Evolutionary conservation across 2,329 filamentous ascomycete genomes (phyloP).

Genomic region (Epichloe coenophiala): DNA sequence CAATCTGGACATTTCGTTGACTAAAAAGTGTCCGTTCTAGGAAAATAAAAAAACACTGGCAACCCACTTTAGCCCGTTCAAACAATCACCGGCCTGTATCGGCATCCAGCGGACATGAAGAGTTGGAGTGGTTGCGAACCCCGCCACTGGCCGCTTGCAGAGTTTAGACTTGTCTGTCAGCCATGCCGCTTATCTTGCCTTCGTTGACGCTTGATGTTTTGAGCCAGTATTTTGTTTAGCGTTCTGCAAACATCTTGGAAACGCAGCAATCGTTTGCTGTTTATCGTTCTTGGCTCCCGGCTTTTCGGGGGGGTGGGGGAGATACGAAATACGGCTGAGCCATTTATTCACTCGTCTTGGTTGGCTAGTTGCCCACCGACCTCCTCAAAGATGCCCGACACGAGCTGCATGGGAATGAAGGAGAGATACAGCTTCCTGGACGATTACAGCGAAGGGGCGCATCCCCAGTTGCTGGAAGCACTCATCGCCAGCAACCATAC

Average conservation of each 20-base stretch:
- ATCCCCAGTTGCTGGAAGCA: constrained; percentile 33
- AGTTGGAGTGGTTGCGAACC: not conserved
- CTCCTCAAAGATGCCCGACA: constrained; percentile 7
- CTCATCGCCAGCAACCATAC: constrained; percentile 28
- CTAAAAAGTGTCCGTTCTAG: constrained; percentile 3
- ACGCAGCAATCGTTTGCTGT: not conserved
- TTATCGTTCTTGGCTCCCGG: not conserved
- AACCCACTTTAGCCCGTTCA: not conserved
- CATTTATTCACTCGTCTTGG: too few relatives aligned
- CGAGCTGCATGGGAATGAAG: constrained; percentile 1
- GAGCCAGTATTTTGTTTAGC: not conserved
- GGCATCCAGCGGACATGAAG: constrained; percentile 6
- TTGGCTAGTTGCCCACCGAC: not conserved
- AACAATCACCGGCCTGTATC: constrained; percentile 7
- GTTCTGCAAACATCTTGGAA: not conserved
- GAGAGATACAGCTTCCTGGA: constrained; percentile 32
- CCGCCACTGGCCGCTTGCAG: not conserved
- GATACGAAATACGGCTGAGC: not conserved
- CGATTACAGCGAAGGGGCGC: constrained; percentile 38
- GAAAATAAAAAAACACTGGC: not conserved
- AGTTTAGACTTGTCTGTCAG: not conserved
- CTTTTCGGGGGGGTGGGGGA: not conserved
- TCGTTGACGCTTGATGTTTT: not conserved
- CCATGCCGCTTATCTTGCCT: not conserved
- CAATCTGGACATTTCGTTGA: constrained; percentile 2